These are phyloP conservation scores for Fonsecaea pugnacius DNA, from an alignment of 2,329 filamentous ascomycete species.

Conservation along the genomic window DNA sequence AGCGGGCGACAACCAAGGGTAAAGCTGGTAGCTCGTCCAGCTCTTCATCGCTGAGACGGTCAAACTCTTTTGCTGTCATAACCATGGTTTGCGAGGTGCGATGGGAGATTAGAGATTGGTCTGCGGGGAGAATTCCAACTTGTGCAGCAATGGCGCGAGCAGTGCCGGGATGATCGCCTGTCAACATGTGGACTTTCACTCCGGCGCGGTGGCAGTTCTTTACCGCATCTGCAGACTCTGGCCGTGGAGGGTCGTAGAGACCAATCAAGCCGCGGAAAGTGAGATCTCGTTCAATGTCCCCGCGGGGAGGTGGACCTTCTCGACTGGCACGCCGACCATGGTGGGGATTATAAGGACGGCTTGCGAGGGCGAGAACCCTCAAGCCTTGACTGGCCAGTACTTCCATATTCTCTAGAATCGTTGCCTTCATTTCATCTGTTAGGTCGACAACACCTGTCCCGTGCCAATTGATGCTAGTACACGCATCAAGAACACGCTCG, in stretches of 20 bases:
- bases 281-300: constrained; percentile 67
- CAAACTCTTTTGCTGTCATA: constrained; percentile 73
- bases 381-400: constrained; percentile 68
- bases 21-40: constrained; percentile 62
- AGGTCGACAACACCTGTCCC: constrained; percentile 54
- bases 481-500: constrained; percentile 69
- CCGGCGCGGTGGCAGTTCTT: constrained; percentile 69
- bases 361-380: constrained; percentile 70
- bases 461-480: constrained; percentile 57
- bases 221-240: constrained; percentile 72
- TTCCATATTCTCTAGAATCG: constrained; percentile 71
- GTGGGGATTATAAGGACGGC: constrained; percentile 51
- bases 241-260: constrained; percentile 79
- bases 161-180: constrained; percentile 75
- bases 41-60: constrained; percentile 70
- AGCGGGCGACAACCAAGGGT: constrained; percentile 63
- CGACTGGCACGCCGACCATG: constrained; percentile 39
- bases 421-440: constrained; percentile 57
- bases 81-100: constrained; percentile 67
- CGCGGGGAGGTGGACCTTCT: constrained; percentile 50
- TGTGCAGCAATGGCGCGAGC: constrained; percentile 75
- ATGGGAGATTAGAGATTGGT: constrained; percentile 62
- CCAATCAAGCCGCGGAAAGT: constrained; percentile 75
- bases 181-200: constrained; percentile 77
- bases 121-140: constrained; percentile 71